phyloP scores from a whole-genome alignment of 2,329 filamentous ascomycete species.

The Sporothrix phasma region DNA sequence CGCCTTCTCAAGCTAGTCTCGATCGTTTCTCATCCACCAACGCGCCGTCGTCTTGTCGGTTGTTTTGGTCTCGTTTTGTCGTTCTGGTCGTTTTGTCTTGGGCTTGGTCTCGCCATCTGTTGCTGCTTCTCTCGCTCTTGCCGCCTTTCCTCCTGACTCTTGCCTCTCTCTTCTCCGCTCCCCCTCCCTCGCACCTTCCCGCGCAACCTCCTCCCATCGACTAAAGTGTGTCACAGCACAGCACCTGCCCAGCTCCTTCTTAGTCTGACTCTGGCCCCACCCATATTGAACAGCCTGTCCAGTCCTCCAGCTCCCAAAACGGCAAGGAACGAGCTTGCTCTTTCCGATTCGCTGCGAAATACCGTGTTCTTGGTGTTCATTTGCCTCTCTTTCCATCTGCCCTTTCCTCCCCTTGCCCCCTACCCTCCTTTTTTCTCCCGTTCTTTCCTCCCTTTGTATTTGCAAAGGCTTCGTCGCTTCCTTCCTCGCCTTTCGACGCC shows the following conservation, averaged over 20 bases:
- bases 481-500: not conserved
- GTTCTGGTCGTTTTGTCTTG: not conserved
- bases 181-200: not conserved
- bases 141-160: not conserved
- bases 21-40: not conserved
- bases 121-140: not conserved
- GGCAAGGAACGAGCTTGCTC: conserved; percentile 1
- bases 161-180: conserved; percentile 33
- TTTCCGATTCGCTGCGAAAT: conserved; percentile 10
- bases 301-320: not conserved
- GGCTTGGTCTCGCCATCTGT: not conserved
- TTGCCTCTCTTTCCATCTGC: not conserved
- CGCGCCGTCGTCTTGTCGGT: not conserved
- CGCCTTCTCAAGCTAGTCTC: conserved; percentile 1
- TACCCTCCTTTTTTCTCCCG: not conserved
- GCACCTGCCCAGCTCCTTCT: conserved; percentile 9
- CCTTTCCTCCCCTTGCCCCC: not conserved
- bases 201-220: not conserved
- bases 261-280: not conserved
- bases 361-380: conserved; percentile 1
- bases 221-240: not conserved
- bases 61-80: not conserved
- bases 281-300: conserved; percentile 9
- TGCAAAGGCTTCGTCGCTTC: not conserved
- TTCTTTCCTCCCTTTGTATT: not conserved